phyloP scores from a whole-genome alignment of 257 asterid genomes.

The Coffea canephora region DNA sequence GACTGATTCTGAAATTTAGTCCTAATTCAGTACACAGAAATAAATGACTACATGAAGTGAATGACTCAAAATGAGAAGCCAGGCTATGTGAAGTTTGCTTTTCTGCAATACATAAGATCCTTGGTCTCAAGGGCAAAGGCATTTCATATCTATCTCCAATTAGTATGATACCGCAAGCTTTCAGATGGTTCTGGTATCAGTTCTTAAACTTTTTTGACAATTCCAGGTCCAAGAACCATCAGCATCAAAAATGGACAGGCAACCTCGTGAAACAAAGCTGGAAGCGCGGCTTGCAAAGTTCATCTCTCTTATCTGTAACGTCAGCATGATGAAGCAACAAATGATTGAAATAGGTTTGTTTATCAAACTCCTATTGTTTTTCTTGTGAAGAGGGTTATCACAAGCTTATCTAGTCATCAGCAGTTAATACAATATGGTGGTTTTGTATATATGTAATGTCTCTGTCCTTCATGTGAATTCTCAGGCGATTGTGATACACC shows the following conservation, averaged over 20 bases:
- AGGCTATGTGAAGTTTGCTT: not conserved
- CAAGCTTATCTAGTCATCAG: not conserved
- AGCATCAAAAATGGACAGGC: slow-evolving; percentile 27
- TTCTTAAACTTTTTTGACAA: slow-evolving; percentile 14
- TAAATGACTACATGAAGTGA: not conserved
- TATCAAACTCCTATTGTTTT: not conserved
- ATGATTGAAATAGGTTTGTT: slow-evolving; percentile 89
- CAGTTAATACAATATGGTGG: not conserved
- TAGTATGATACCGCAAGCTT: not conserved
- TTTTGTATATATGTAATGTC: not conserved
- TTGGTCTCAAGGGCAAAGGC: not conserved
- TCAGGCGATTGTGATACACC: not conserved
- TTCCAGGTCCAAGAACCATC: slow-evolving; percentile 45
- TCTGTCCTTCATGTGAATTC: not conserved
- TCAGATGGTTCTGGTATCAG: not conserved
- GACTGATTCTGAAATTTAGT: not conserved
- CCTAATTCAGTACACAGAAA: too few species aligned
- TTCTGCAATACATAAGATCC: not conserved
- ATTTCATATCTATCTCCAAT: not conserved
- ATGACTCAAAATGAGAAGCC: not conserved
- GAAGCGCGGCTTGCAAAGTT: slow-evolving; percentile 77
- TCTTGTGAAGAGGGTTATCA: not conserved
- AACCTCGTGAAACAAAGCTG: slow-evolving; percentile 70
- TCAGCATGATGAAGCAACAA: slow-evolving; percentile 95
- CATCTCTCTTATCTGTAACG: slow-evolving; percentile 79